Percentiles rank a stretch among this genome's conserved stretches.
These are phyloP conservation scores for Colletotrichum aenigma DNA, from an alignment of 2,329 filamentous ascomycete genomes.

Conservation along the genomic window DNA sequence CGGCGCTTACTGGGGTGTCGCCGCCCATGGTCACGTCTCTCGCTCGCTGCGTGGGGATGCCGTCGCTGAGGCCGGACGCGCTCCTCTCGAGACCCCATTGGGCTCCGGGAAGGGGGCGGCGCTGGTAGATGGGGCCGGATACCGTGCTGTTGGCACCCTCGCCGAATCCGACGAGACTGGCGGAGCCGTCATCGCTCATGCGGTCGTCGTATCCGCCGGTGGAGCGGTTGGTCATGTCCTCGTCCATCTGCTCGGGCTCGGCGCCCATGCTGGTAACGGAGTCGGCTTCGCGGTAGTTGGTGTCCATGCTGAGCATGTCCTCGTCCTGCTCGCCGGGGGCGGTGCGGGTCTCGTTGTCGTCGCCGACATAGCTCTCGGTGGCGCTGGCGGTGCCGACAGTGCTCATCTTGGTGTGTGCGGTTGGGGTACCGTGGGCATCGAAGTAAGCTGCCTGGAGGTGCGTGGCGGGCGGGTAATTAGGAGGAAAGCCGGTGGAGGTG, in stretches of 20 bases:
- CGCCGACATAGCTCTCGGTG: conserved; percentile 72
- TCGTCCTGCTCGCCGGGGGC: conserved; percentile 63
- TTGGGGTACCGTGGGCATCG: conserved; percentile 73
- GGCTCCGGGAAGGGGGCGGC: conserved; percentile 46
- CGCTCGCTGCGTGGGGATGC: conserved; percentile 34
- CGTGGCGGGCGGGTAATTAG: conserved; percentile 35
- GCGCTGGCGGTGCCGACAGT: conserved; percentile 92
- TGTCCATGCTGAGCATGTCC: conserved; percentile 74
- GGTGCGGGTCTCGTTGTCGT: conserved; percentile 53
- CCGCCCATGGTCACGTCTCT: conserved; percentile 33
- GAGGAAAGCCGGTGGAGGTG: conserved; percentile 51
- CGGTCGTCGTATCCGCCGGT: conserved; percentile 66
- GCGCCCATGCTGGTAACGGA: conserved; percentile 60
- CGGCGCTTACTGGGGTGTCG: conserved; percentile 49
- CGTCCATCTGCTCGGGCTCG: conserved; percentile 55
- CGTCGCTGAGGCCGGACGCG: conserved; percentile 57
- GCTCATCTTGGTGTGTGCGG: conserved; percentile 75
- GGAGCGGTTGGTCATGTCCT: conserved; percentile 53
- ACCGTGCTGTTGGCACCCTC: conserved; percentile 89
- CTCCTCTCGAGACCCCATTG: conserved; percentile 54
- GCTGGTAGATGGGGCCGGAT: conserved; percentile 75
- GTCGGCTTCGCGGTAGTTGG: conserved; percentile 61
- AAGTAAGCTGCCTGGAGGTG: conserved; percentile 71
- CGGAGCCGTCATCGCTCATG: conserved; percentile 84
- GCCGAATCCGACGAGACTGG: conserved; percentile 88